Evolutionary conservation across 2,329 filamentous ascomycete genomes (phyloP).

Genomic region (Phialemonium atrogriseum): DNA sequence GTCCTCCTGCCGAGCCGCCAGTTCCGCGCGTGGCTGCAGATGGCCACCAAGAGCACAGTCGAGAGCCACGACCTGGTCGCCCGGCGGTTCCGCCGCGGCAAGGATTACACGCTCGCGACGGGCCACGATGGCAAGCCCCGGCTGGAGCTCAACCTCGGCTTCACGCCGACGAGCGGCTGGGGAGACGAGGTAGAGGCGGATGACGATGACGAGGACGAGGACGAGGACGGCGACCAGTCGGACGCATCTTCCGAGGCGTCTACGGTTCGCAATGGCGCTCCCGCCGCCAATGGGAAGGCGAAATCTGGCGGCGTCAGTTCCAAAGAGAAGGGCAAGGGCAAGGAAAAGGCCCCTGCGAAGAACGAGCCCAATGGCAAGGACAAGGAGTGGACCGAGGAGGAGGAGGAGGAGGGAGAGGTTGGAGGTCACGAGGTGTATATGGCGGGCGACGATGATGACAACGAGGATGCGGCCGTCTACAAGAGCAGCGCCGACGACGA

Average conservation of each 20-base stretch:
- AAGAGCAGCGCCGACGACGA: slow-evolving; percentile 68
- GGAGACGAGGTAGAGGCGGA: slow-evolving; percentile 58
- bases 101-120: slow-evolving; percentile 90
- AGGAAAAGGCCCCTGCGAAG: slow-evolving; percentile 21
- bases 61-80: slow-evolving; percentile 71
- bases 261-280: slow-evolving; percentile 7
- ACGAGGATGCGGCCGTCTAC: slow-evolving; percentile 75
- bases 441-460: slow-evolving; percentile 69
- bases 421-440: slow-evolving; percentile 88
- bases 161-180: slow-evolving; percentile 83
- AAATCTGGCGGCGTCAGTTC: slow-evolving; percentile 14
- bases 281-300: slow-evolving; percentile 14
- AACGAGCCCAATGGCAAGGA: slow-evolving; percentile 16
- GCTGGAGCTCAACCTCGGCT: slow-evolving; percentile 76
- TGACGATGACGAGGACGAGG: slow-evolving; percentile 36
- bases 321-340: slow-evolving; percentile 16
- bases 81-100: slow-evolving; percentile 75
- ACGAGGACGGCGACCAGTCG: slow-evolving; percentile 30
- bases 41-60: slow-evolving; percentile 69
- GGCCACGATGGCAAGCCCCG: slow-evolving; percentile 70
- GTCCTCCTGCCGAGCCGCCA: slow-evolving; percentile 74
- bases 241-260: slow-evolving; percentile 13
- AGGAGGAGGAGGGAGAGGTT: slow-evolving; percentile 43
- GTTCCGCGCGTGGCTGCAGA: slow-evolving; percentile 83
- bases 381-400: slow-evolving; percentile 18